phyloP scores from a whole-genome alignment of 345 rosid genomes.

The Trapa incisa region DNA sequence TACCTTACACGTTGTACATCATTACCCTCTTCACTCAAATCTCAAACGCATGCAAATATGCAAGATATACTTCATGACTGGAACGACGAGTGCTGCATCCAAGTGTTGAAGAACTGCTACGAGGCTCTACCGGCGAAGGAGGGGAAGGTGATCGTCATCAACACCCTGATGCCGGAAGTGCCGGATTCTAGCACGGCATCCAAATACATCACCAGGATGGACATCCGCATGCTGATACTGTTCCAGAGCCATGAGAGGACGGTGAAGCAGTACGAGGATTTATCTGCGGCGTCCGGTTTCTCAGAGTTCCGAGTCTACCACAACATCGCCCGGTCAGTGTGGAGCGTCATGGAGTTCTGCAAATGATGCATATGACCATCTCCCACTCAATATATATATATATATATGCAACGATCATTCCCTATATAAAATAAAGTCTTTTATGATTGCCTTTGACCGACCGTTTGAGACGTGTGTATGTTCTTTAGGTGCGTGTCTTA shows the following conservation, averaged over 20 bases:
- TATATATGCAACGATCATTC: too few relatives aligned
- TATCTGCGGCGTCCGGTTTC: slow-evolving; percentile 11
- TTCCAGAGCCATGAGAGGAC: slow-evolving; percentile 15
- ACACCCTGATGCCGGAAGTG: slow-evolving; percentile 3
- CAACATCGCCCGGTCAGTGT: neutral
- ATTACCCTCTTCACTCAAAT: too few relatives aligned
- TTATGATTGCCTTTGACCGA: too few relatives aligned
- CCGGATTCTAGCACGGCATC: slow-evolving; percentile 9
- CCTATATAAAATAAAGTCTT: too few relatives aligned
- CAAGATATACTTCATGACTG: slow-evolving; percentile 14
- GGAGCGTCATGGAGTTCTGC: slow-evolving; percentile 8
- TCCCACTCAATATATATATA: too few relatives aligned
- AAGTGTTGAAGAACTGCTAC: slow-evolving; percentile 13
- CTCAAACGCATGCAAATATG: too few relatives aligned
- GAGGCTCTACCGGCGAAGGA: slow-evolving; percentile 3
- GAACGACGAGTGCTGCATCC: slow-evolving; percentile 10
- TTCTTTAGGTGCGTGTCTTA: too few relatives aligned
- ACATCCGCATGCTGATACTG: slow-evolving; percentile 4
- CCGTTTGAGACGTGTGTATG: too few relatives aligned
- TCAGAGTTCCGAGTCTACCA: neutral
- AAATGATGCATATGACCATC: slow-evolving; percentile 3
- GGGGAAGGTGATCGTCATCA: slow-evolving; percentile 11
- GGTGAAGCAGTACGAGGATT: slow-evolving; percentile 5
- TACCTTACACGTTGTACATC: too few relatives aligned
- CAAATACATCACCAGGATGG: neutral